Conservation (phyloP, 306 rosid species). For the Lupinus albus region DNA sequence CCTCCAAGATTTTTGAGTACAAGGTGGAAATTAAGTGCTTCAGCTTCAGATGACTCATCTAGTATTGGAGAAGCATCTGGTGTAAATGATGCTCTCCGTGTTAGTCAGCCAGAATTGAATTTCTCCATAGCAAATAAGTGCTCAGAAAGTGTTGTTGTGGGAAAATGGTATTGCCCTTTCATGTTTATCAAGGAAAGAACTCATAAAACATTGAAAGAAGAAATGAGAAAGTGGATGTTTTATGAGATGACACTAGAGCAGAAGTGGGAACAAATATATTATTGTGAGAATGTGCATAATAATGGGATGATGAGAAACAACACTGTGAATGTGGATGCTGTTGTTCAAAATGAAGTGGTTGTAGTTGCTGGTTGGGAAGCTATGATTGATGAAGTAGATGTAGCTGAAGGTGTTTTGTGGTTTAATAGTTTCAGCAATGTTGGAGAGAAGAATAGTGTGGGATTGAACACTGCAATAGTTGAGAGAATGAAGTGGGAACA, state of each 20-base stretch:
- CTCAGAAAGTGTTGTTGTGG: constrained; percentile 54
- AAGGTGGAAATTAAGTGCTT: constrained; percentile 52
- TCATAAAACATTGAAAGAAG: constrained; percentile 47
- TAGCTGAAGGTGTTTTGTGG: constrained; percentile 49
- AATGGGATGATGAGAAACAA: background rate
- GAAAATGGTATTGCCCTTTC: constrained; percentile 80
- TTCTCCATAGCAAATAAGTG: constrained; percentile 19
- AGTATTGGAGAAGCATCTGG: constrained; percentile 58
- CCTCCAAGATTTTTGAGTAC: constrained; percentile 56
- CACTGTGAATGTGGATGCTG: constrained; percentile 53
- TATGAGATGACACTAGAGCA: constrained; percentile 74
- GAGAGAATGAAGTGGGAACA: constrained; percentile 69
- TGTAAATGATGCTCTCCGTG: constrained; percentile 46
- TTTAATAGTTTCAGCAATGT: constrained; percentile 48
- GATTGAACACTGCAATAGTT: constrained; percentile 54
- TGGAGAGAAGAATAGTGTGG: constrained; percentile 51
- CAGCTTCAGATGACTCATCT: constrained; percentile 38
- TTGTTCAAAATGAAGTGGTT: constrained; percentile 51
- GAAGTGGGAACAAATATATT: constrained; percentile 60
- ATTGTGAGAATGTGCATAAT: constrained; percentile 28
- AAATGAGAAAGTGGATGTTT: constrained; percentile 52
- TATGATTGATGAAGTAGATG: background rate
- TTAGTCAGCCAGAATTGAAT: constrained; percentile 45
- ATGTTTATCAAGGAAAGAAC: constrained; percentile 63
- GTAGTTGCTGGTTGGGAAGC: constrained; percentile 47